A percentile compares a stretch with the other conserved stretches of the same genome.
Evolutionary conservation across 257 asterid species (phyloP).

Genomic region (Mentha longifolia): DNA sequence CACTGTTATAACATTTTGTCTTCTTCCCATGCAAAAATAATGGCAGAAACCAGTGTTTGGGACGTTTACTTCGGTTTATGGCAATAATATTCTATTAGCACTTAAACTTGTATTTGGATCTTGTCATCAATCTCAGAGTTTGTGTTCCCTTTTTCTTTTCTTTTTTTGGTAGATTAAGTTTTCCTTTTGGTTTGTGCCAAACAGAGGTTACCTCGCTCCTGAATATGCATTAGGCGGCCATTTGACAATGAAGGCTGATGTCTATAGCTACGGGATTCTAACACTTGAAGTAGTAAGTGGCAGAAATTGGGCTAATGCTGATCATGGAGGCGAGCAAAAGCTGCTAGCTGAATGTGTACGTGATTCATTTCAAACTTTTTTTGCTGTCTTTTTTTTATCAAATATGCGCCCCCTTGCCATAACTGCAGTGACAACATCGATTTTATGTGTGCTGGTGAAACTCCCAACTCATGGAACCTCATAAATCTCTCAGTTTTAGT

Average conservation of each 20-base stretch:
- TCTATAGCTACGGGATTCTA: constrained; percentile 88
- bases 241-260: constrained; percentile 88
- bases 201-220: constrained; percentile 97
- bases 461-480: not conserved
- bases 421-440: not conserved
- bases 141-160: not conserved
- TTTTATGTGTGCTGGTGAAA: not conserved
- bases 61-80: constrained; percentile 1
- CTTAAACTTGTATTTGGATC: not conserved
- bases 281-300: constrained; percentile 82
- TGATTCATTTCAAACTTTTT: constrained; percentile 33
- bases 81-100: not conserved
- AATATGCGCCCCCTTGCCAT: not conserved
- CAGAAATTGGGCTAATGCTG: constrained; percentile 55
- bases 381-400: not conserved
- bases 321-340: constrained; percentile 60
- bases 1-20: constrained; percentile 31
- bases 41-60: not conserved
- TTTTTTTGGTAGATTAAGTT: not conserved
- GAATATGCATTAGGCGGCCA: constrained; percentile 93
- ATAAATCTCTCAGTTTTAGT: not conserved
- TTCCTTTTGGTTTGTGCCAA: constrained; percentile 36
- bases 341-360: constrained; percentile 83
- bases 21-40: constrained; percentile 18
- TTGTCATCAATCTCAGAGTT: constrained; percentile 9